Evolutionary conservation across 1,284 basidiomycete genomes (phyloP).

Genomic region (Ustilago sp.): DNA sequence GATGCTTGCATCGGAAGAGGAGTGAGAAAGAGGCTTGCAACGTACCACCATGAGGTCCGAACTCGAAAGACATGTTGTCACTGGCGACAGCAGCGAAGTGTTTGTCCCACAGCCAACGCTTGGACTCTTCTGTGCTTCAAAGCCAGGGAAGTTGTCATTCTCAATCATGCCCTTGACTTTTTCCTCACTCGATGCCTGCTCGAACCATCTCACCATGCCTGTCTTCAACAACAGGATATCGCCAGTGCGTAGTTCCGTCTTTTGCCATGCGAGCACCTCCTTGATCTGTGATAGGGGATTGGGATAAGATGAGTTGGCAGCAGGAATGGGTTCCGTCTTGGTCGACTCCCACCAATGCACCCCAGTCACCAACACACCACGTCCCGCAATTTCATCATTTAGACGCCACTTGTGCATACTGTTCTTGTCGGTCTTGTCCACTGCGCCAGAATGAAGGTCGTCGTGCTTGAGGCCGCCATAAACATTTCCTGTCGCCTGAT

Average conservation of each 20-base stretch:
- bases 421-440: slow-evolving; percentile 29
- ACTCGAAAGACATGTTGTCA: slow-evolving; percentile 48
- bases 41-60: slow-evolving; percentile 44
- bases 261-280: slow-evolving; percentile 35
- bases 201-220: slow-evolving; percentile 49
- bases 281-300: slow-evolving; percentile 43
- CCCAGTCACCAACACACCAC: slow-evolving; percentile 47
- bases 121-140: slow-evolving; percentile 48
- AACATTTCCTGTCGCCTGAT: slow-evolving; percentile 29
- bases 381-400: slow-evolving; percentile 37
- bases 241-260: slow-evolving; percentile 21
- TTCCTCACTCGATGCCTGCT: slow-evolving; percentile 24
- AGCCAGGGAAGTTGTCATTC: slow-evolving; percentile 44
- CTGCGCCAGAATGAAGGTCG: slow-evolving; percentile 31
- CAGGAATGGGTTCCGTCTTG: slow-evolving; percentile 26
- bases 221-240: slow-evolving; percentile 42
- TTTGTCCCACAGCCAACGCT: slow-evolving; percentile 42
- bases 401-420: slow-evolving; percentile 48
- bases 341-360: slow-evolving; percentile 52
- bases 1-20: neutral
- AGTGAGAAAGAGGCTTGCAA: neutral
- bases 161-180: slow-evolving; percentile 38
- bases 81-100: slow-evolving; percentile 49
- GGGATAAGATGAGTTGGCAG: slow-evolving; percentile 32
- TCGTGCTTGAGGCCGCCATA: slow-evolving; percentile 43